Percentiles rank a stretch among this genome's conserved stretches.
phyloP scores from a whole-genome alignment of 768 basidiomycete species.

The Mycena pura region DNA sequence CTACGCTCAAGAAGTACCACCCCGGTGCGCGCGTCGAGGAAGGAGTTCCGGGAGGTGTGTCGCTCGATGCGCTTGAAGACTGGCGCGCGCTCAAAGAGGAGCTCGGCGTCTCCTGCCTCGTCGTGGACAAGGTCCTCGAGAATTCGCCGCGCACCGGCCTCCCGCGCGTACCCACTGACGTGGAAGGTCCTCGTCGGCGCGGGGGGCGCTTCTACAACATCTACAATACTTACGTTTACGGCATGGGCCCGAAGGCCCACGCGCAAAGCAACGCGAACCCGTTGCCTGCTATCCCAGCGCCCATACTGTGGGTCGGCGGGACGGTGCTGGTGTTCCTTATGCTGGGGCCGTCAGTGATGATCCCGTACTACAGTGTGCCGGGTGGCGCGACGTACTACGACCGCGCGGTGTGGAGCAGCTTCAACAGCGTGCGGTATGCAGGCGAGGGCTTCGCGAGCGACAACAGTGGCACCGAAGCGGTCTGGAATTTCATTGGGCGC shows the following conservation, averaged over 20 bases:
- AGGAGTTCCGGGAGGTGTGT: slow-evolving; percentile 59
- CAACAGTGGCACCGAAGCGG: slow-evolving; percentile 60
- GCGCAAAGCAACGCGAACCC: slow-evolving; percentile 49
- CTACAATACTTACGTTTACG: slow-evolving; percentile 76
- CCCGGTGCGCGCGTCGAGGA: slow-evolving; percentile 57
- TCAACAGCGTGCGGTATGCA: slow-evolving; percentile 71
- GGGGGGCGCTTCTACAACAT: slow-evolving; percentile 80
- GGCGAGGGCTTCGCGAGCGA: slow-evolving; percentile 75
- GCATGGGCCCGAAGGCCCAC: slow-evolving; percentile 40
- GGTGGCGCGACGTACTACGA: slow-evolving; percentile 80
- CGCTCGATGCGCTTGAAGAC: slow-evolving; percentile 72
- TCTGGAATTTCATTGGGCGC: slow-evolving; percentile 75
- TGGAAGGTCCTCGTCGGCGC: slow-evolving; percentile 36
- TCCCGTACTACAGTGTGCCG: slow-evolving; percentile 61
- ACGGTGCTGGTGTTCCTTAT: slow-evolving; percentile 67
- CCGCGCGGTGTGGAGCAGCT: slow-evolving; percentile 79
- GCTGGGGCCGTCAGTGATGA: slow-evolving; percentile 63
- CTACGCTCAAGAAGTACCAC: slow-evolving; percentile 76
- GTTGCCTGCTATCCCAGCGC: slow-evolving; percentile 26
- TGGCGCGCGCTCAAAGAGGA: slow-evolving; percentile 84
- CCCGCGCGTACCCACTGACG: slow-evolving; percentile 27
- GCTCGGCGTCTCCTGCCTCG: slow-evolving; percentile 76
- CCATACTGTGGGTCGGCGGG: slow-evolving; percentile 65
- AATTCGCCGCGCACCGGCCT: slow-evolving; percentile 38
- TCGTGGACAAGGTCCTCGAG: slow-evolving; percentile 76